Evolutionary conservation across 1,284 basidiomycete genomes (phyloP).

Genomic region (Veloporphyrellus conicus): DNA sequence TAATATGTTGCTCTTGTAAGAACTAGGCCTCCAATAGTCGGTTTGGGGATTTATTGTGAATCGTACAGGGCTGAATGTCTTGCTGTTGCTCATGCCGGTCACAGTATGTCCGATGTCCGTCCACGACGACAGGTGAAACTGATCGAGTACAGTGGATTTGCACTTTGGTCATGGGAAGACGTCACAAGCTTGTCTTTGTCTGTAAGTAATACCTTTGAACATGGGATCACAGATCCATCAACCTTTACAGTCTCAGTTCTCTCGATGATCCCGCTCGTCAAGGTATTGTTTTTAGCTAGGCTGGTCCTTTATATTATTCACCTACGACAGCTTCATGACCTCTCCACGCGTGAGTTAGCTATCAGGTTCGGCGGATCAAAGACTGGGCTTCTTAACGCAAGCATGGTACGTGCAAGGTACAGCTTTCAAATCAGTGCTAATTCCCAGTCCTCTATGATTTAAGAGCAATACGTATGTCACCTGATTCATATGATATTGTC

Average conservation of each 20-base stretch:
- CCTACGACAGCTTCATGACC: constrained; percentile 61
- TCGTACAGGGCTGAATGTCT: constrained; percentile 58
- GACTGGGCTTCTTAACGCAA: constrained; percentile 78
- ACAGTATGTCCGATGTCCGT: constrained; percentile 46
- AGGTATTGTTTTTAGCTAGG: constrained; percentile 41
- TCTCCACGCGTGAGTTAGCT: constrained; percentile 73
- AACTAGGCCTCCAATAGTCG: background rate
- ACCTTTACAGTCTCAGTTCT: constrained; percentile 53
- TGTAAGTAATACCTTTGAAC: constrained; percentile 39
- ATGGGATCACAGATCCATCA: background rate
- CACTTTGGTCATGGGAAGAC: constrained; percentile 50
- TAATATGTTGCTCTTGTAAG: constrained; percentile 58
- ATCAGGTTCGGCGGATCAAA: constrained; percentile 72
- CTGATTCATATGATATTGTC: background rate
- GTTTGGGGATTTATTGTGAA: background rate
- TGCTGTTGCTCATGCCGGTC: constrained; percentile 56
- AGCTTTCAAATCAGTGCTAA: constrained; percentile 7
- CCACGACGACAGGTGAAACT: background rate
- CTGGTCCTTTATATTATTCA: constrained; percentile 8
- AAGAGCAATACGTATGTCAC: constrained; percentile 64
- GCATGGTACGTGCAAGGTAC: constrained; percentile 51
- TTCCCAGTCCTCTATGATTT: background rate
- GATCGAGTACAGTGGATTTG: constrained; percentile 55
- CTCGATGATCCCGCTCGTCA: constrained; percentile 68
- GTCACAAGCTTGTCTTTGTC: constrained; percentile 61